These are phyloP conservation scores for Stagonosporopsis cucurbitacearum DNA, from an alignment of 2,329 filamentous ascomycete species.

Conservation along the genomic window DNA sequence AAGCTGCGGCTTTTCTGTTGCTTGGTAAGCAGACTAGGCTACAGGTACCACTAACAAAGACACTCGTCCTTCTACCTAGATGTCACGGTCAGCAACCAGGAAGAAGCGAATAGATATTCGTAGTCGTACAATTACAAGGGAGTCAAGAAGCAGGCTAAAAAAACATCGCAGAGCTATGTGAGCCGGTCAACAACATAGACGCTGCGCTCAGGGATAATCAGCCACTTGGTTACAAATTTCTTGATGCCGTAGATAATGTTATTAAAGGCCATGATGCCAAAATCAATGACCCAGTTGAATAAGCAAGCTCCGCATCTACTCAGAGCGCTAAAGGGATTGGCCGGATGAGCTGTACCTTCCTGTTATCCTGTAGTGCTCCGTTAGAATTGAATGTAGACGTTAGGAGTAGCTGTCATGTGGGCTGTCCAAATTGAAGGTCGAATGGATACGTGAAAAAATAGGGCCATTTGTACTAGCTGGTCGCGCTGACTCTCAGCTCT, in stretches of 20 bases:
- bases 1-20: too few relatives aligned
- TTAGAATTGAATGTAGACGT: background rate
- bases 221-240: background rate
- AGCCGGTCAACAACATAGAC: background rate
- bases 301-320: slow-evolving; percentile 56
- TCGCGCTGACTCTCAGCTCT: background rate
- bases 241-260: background rate
- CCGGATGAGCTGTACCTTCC: background rate
- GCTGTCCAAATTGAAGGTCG: background rate
- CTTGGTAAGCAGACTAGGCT: too few relatives aligned
- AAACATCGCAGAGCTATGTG: background rate
- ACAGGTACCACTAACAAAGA: too few relatives aligned
- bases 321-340: slow-evolving; percentile 52
- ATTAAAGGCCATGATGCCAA: background rate
- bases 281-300: slow-evolving; percentile 52
- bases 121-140: too few relatives aligned
- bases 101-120: too few relatives aligned
- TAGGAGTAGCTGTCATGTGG: background rate
- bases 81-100: too few relatives aligned
- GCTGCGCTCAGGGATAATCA: background rate
- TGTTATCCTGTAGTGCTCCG: background rate
- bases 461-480: background rate
- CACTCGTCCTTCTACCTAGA: too few relatives aligned
- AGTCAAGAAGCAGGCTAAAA: background rate
- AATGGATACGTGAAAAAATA: background rate